Conservation (phyloP, 1,284 basidiomycete species). For the Athelia sp. region DNA sequence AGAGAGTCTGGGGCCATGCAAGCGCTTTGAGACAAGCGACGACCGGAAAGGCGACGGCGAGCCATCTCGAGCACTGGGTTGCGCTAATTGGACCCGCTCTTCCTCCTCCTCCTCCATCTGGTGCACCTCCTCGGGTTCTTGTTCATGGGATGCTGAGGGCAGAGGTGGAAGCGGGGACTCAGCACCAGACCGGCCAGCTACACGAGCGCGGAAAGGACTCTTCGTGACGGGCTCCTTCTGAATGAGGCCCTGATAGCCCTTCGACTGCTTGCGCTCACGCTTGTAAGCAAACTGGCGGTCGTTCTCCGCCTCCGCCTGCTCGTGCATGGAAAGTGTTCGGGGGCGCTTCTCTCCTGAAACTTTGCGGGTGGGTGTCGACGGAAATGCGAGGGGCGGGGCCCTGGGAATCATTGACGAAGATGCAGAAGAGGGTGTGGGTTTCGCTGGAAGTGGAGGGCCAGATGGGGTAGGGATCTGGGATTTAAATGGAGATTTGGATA, state of each 20-base stretch:
- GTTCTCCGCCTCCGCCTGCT: slow-evolving; percentile 40
- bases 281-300: slow-evolving; percentile 66
- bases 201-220: slow-evolving; percentile 66
- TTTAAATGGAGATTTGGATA: slow-evolving; percentile 89
- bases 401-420: slow-evolving; percentile 4
- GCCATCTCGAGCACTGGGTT: slow-evolving; percentile 17
- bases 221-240: slow-evolving; percentile 78
- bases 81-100: too few relatives aligned
- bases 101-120: background rate
- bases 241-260: slow-evolving; percentile 68
- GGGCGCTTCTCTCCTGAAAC: slow-evolving; percentile 73
- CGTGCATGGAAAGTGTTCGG: slow-evolving; percentile 60
- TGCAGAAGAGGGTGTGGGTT: slow-evolving; percentile 32
- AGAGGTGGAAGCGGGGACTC: slow-evolving; percentile 2
- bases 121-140: slow-evolving; percentile 9
- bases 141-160: slow-evolving; percentile 9
- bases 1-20: slow-evolving; percentile 75
- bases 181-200: background rate
- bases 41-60: slow-evolving; percentile 59
- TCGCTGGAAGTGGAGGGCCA: background rate
- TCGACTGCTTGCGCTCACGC: slow-evolving; percentile 73
- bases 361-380: slow-evolving; percentile 37
- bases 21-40: slow-evolving; percentile 73
- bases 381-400: slow-evolving; percentile 20
- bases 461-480: slow-evolving; percentile 41